These are phyloP conservation scores for Heterotrichella gracilis DNA, from an alignment of 352 stramenopile species.

Conservation along the genomic window DNA sequence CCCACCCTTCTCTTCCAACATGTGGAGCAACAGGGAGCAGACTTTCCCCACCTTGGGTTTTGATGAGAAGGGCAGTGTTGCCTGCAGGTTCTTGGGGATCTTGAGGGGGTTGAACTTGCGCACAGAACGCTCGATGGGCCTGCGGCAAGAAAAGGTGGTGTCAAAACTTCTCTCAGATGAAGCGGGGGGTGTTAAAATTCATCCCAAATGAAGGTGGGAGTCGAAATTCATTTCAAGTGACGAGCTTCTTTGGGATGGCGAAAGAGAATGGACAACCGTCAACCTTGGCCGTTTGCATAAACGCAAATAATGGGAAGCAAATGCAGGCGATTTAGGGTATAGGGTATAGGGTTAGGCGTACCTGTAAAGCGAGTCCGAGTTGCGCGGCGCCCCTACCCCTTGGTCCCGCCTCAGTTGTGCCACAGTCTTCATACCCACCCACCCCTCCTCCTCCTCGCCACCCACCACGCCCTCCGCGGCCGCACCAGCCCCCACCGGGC, in stretches of 20 bases:
- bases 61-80: slow-evolving; percentile 65
- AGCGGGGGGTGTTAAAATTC: too few relatives aligned
- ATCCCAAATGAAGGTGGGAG: too few relatives aligned
- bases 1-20: slow-evolving; percentile 27
- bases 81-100: slow-evolving; percentile 81
- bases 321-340: too few relatives aligned
- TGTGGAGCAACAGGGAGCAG: slow-evolving; percentile 27
- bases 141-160: slow-evolving; percentile 63
- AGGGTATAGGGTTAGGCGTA: too few relatives aligned
- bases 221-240: too few relatives aligned
- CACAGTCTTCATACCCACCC: slow-evolving; percentile 20
- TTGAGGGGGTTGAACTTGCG: slow-evolving; percentile 59
- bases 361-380: too few relatives aligned
- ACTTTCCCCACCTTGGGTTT: slow-evolving; percentile 73
- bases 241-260: too few relatives aligned
- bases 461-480: neutral
- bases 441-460: slow-evolving; percentile 12
- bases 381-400: too few relatives aligned
- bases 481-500: neutral
- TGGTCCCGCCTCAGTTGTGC: too few relatives aligned
- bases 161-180: slow-evolving; percentile 64
- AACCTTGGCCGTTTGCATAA: too few relatives aligned
- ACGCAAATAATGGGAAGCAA: too few relatives aligned
- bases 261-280: too few relatives aligned
- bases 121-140: slow-evolving; percentile 64